phyloP scores from a whole-genome alignment of 768 basidiomycete genomes.

The Dictyophora rubrovolvata region DNA sequence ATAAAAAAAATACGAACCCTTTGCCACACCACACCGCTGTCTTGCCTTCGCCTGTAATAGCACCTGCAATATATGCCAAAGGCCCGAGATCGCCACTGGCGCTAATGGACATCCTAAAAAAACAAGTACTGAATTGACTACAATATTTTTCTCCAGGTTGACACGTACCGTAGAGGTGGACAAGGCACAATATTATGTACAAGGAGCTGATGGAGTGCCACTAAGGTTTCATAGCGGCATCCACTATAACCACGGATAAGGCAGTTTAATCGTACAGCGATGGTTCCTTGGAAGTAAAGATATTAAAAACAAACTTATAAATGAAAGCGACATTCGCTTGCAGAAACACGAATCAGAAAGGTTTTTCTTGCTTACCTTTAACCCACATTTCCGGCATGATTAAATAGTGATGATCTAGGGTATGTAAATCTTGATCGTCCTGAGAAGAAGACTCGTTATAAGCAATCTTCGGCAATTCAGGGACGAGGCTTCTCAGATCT shows the following conservation, averaged over 20 bases:
- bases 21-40: constrained; percentile 13
- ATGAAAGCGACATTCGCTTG: too few species aligned
- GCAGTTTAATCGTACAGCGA: constrained; percentile 20
- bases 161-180: constrained; percentile 18
- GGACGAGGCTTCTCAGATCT: neutral
- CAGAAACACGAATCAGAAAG: neutral
- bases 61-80: constrained; percentile 18
- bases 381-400: constrained; percentile 8
- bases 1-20: constrained; percentile 5
- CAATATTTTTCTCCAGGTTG: neutral
- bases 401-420: neutral
- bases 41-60: constrained; percentile 17
- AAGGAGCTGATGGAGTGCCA: constrained; percentile 16
- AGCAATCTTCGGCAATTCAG: neutral
- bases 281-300: constrained; percentile 9
- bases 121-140: neutral
- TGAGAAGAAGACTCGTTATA: neutral
- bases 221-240: constrained; percentile 16
- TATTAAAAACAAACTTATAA: neutral
- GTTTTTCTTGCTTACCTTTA: constrained; percentile 6
- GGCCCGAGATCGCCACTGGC: constrained; percentile 20
- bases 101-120: constrained; percentile 12
- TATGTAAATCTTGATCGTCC: neutral
- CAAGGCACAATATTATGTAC: constrained; percentile 17
- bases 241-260: constrained; percentile 20